A percentile compares a stretch with the other conserved stretches of the same genome.
phyloP scores from a whole-genome alignment of 495 filamentous ascomycete genomes.

The Acidomyces sp. region DNA sequence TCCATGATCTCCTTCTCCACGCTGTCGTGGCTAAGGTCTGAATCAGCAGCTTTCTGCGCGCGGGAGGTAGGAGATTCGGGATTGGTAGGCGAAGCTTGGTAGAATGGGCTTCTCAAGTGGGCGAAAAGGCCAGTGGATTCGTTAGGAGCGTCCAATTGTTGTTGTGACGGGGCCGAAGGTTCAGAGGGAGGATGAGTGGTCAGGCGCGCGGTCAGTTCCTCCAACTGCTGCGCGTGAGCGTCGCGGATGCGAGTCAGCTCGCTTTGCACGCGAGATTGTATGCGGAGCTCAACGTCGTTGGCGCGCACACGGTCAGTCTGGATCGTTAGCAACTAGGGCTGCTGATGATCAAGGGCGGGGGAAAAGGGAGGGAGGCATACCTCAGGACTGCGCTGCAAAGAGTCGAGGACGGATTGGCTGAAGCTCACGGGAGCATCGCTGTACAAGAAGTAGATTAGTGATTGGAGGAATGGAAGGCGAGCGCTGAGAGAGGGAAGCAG shows the following conservation, averaged over 20 bases:
- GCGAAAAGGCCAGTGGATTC: constrained; percentile 10
- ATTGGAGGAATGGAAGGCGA: not conserved
- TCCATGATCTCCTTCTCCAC: constrained; percentile 58
- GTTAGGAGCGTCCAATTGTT: constrained; percentile 2
- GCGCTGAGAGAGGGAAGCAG: not conserved
- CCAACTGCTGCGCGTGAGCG: constrained; percentile 43
- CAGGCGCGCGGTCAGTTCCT: constrained; percentile 40
- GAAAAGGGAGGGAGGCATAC: constrained; percentile 44
- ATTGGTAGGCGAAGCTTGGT: constrained; percentile 22
- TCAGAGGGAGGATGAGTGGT: constrained; percentile 29
- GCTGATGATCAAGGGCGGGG: too few species aligned
- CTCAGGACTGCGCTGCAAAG: constrained; percentile 72
- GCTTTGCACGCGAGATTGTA: constrained; percentile 72
- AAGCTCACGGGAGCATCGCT: constrained; percentile 78
- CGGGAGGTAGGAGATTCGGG: not conserved
- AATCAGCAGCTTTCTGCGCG: not conserved
- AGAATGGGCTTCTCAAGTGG: constrained; percentile 33
- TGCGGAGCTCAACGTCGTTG: constrained; percentile 69
- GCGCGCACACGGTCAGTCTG: constrained; percentile 79
- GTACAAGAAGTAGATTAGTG: too few species aligned
- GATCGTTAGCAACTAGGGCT: not conserved
- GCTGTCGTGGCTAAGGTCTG: constrained; percentile 28
- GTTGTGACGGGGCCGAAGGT: constrained; percentile 22
- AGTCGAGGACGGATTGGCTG: constrained; percentile 69
- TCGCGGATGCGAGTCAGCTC: constrained; percentile 67